Conservation (phyloP, 257 asterid species). For the Lavandula angustifolia region DNA sequence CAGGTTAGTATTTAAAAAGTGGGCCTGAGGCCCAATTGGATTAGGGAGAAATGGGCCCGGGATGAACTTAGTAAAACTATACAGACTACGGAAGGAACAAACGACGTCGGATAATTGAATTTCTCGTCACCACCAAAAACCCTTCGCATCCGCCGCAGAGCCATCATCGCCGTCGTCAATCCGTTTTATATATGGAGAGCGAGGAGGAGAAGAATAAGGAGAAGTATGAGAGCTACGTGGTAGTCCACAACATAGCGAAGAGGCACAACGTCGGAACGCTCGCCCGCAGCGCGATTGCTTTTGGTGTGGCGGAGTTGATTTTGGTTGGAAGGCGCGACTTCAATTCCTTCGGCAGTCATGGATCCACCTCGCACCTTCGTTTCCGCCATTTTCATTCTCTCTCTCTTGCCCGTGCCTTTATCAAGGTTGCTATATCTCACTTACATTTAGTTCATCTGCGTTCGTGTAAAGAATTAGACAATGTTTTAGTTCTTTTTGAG, state of each 20-base stretch:
- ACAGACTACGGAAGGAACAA: background rate
- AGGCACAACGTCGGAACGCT: slow-evolving; percentile 98
- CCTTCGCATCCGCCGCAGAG: slow-evolving; percentile 33
- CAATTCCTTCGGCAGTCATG: slow-evolving; percentile 96
- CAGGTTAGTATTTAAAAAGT: too few relatives aligned
- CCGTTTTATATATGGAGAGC: slow-evolving; percentile 42
- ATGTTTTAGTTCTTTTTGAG: background rate
- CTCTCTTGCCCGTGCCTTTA: slow-evolving; percentile 62
- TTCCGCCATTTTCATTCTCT: slow-evolving; percentile 89
- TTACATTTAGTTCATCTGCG: too few relatives aligned
- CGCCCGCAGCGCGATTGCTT: slow-evolving; percentile 98
- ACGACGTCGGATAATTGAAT: slow-evolving; percentile 36
- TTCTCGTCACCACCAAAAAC: slow-evolving; percentile 8
- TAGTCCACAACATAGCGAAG: slow-evolving; percentile 95
- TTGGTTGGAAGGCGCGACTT: slow-evolving; percentile 90
- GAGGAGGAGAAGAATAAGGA: slow-evolving; percentile 36
- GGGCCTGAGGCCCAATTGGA: too few relatives aligned
- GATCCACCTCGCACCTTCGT: slow-evolving; percentile 78
- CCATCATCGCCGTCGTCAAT: slow-evolving; percentile 20
- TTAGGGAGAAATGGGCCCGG: too few relatives aligned
- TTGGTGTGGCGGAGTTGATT: slow-evolving; percentile 85
- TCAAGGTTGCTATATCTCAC: too few relatives aligned
- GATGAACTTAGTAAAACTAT: too few relatives aligned
- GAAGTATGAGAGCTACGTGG: slow-evolving; percentile 64
- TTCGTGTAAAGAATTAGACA: too few relatives aligned